These are phyloP conservation scores for Rhodotorula toruloides DNA, from an alignment of 768 basidiomycete species.

Conservation along the genomic window DNA sequence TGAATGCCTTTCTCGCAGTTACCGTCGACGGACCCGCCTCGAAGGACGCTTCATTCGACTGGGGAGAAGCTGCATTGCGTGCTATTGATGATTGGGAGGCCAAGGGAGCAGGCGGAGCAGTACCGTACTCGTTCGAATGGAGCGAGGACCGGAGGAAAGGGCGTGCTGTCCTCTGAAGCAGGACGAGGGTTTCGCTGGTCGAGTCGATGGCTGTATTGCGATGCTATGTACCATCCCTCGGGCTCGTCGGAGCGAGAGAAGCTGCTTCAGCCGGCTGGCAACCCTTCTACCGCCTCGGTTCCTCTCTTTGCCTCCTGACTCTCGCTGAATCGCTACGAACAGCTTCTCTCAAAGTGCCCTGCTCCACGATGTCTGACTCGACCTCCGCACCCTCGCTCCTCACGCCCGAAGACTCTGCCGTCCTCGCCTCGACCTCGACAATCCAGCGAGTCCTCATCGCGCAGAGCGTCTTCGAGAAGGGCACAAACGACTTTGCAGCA, in stretches of 20 bases:
- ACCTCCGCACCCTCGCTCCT: background rate
- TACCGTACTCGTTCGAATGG: constrained; percentile 28
- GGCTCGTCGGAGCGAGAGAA: no score
- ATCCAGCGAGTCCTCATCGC: constrained; percentile 30
- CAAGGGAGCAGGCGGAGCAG: constrained; percentile 20
- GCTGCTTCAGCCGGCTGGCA: no score
- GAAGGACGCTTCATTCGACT: constrained; percentile 56
- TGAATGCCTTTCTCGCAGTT: no score
- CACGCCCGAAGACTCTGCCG: background rate
- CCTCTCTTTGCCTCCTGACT: no score
- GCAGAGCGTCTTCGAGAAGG: constrained; percentile 21
- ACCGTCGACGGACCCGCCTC: constrained; percentile 67
- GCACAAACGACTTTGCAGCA: background rate
- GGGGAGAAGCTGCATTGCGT: constrained; percentile 66
- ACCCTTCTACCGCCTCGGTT: no score
- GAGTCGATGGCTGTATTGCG: no score
- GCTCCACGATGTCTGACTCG: no score
- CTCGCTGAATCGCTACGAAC: no score
- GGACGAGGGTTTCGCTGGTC: no score
- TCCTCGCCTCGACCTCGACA: constrained; percentile 12
- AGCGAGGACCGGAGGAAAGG: constrained; percentile 11
- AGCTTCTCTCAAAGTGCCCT: no score
- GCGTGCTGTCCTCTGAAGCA: constrained; percentile 44
- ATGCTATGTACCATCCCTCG: no score
- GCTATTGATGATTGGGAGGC: constrained; percentile 60